These are phyloP conservation scores for Alternaria angustiovoidea DNA, from an alignment of 2,329 filamentous ascomycete species.

Conservation along the genomic window DNA sequence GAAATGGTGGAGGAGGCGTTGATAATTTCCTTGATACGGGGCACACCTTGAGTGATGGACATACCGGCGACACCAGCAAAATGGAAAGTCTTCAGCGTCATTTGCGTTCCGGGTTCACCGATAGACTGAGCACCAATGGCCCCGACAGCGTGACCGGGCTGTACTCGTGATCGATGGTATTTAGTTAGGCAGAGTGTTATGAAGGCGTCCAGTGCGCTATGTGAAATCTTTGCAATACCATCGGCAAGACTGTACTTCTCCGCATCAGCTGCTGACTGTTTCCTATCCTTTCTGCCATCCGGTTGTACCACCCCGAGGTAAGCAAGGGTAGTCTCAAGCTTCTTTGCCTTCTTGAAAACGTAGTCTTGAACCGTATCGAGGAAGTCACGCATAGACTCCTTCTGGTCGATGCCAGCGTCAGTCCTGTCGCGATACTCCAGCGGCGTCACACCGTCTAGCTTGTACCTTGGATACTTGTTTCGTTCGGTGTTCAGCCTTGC, in stretches of 20 bases:
- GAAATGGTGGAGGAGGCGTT: slow-evolving; percentile 95
- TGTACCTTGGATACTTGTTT: slow-evolving; percentile 57
- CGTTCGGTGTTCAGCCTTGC: slow-evolving; percentile 74
- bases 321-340: slow-evolving; percentile 61
- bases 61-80: slow-evolving; percentile 99
- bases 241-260: slow-evolving; percentile 58
- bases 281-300: slow-evolving; percentile 15
- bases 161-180: slow-evolving; percentile 88
- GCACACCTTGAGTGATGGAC: slow-evolving; percentile 99
- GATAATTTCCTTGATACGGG: slow-evolving; percentile 99
- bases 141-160: slow-evolving; percentile 94
- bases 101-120: slow-evolving; percentile 96
- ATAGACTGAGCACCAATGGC: slow-evolving; percentile 98
- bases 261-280: slow-evolving; percentile 40
- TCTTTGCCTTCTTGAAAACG: slow-evolving; percentile 69
- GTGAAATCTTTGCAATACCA: slow-evolving; percentile 83
- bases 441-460: slow-evolving; percentile 47
- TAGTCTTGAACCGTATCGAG: slow-evolving; percentile 79
- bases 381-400: slow-evolving; percentile 83
- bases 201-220: slow-evolving; percentile 76
- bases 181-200: slow-evolving; percentile 85
- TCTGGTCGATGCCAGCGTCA: slow-evolving; percentile 63
- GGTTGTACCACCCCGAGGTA: slow-evolving; percentile 37
- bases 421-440: slow-evolving; percentile 75
- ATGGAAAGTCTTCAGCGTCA: slow-evolving; percentile 99